Base-by-base conservation (phyloP, 2,329 filamentous ascomycete genomes). In the Esteya vermicola region DNA sequence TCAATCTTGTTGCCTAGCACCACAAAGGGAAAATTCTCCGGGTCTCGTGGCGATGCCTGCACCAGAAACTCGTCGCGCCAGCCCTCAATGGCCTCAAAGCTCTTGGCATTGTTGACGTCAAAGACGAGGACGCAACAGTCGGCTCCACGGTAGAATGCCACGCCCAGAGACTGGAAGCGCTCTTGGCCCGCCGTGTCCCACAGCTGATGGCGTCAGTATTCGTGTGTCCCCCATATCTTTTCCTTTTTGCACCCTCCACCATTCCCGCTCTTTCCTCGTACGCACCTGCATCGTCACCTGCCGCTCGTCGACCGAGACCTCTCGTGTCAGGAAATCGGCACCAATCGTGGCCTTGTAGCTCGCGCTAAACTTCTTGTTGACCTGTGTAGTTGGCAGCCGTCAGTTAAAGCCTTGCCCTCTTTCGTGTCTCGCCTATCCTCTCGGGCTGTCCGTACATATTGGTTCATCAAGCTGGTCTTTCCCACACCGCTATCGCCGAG, bases 391-490 rank as follows among this genome's bases (percentile, higher is more conserved):
- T 22, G 44, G 41, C 23, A 16, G 9, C 22, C 16, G 10, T 22
- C 22, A 10, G 21, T 22, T 33, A n/a, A 6, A 31, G 14, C 28
- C 14, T 19, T 20, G 2, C 7, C 18, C 14, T 2, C 8, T 19
- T 13, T 19, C 10, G n/a, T 13, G 13, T 6, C 6, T n/a, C 7
- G 4, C 16, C 21, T 6, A 14, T 28, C 19, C 16, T 30, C 28
- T 19, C n/a, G 6, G 28, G 5, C 10, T 8, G 8, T 20, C 53
- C 83, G 61, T 78, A 96, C 91, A 84, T 96, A 98, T 96, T 98
- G 91, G 68, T 98, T 98, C 91, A 98, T 98, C 75, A 98, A 78
- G 64, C 86, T 95, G 46, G 91, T 98, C 75, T 98, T 98, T 61
- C 91, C 91, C 47, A 98, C 91, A 66, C 91, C 91, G 63, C 89